Percentiles rank a stretch among this genome's conserved stretches.
phyloP scores from a whole-genome alignment of 345 rosid genomes.

The Kandelia obovata region DNA sequence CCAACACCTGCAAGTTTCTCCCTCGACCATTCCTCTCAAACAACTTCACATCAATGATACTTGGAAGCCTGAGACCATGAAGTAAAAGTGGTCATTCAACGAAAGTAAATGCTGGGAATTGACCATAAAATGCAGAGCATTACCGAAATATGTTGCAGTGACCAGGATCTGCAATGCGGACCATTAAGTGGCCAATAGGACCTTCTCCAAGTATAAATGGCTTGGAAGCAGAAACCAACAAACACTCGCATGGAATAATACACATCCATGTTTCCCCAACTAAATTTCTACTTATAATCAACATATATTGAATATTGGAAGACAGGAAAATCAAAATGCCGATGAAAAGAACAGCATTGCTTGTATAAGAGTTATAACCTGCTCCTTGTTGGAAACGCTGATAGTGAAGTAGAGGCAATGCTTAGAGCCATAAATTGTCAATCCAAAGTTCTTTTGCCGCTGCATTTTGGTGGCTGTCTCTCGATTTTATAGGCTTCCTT shows the following conservation, averaged over 20 bases:
- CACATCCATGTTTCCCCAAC: conserved; percentile 13
- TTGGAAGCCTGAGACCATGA: conserved; percentile 55
- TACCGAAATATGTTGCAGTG: conserved; percentile 91
- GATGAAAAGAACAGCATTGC: not conserved
- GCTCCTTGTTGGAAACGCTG: conserved; percentile 15
- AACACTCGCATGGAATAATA: conserved; percentile 65
- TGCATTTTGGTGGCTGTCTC: not conserved
- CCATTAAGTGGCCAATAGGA: conserved; percentile 69
- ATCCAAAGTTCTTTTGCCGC: conserved; percentile 1
- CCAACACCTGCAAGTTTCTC: not conserved
- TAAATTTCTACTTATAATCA: not conserved
- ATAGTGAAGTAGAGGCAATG: conserved; percentile 32
- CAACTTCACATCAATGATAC: conserved; percentile 28
- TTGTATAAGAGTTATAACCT: conserved; percentile 18
- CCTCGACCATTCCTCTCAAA: not conserved
- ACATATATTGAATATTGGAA: too few relatives aligned
- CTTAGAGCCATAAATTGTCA: conserved; percentile 38
- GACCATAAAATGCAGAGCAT: not conserved
- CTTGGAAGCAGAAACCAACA: conserved; percentile 83
- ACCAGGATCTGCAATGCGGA: conserved; percentile 91
- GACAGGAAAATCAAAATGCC: not conserved
- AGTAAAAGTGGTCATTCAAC: too few relatives aligned
- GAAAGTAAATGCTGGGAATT: not conserved
- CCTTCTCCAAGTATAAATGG: conserved; percentile 61
- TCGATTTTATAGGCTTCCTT: not conserved